phyloP scores from a whole-genome alignment of 768 basidiomycete species.

The Leucosporidium scottii region DNA sequence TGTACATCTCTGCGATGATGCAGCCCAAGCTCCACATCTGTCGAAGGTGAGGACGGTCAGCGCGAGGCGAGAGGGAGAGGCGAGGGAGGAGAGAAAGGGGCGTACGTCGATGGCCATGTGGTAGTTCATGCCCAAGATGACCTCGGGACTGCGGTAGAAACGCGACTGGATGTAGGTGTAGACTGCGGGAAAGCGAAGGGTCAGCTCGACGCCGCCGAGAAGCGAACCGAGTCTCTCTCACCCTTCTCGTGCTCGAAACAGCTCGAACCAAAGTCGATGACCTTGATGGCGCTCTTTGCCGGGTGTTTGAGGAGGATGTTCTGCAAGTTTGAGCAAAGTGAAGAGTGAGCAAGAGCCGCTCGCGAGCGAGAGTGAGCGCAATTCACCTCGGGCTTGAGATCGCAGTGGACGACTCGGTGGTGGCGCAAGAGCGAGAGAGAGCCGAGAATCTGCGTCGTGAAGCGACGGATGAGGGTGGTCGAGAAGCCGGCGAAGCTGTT shows the following conservation, averaged over 20 bases:
- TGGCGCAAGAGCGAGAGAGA: slow-evolving; percentile 89
- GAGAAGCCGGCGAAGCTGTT: slow-evolving; percentile 99
- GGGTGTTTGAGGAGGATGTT: slow-evolving; percentile 93
- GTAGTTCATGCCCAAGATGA: slow-evolving; percentile 98
- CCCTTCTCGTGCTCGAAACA: slow-evolving; percentile 97
- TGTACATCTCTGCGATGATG: slow-evolving; percentile 92
- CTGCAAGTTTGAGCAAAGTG: slow-evolving; percentile 53
- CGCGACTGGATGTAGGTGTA: slow-evolving; percentile 99
- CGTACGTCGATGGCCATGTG: slow-evolving; percentile 64
- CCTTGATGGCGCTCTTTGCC: slow-evolving; percentile 90
- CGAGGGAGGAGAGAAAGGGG: background rate
- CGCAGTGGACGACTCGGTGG: slow-evolving; percentile 96
- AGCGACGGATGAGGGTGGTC: slow-evolving; percentile 85
- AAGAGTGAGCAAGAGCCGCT: background rate
- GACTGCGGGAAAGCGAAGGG: slow-evolving; percentile 49
- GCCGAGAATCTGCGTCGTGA: slow-evolving; percentile 90
- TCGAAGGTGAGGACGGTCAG: slow-evolving; percentile 38
- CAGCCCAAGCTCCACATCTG: slow-evolving; percentile 99
- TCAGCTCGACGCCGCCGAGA: background rate
- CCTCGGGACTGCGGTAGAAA: slow-evolving; percentile 91
- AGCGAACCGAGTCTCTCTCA: slow-evolving; percentile 1
- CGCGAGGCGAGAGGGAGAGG: too few species aligned
- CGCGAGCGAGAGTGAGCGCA: slow-evolving; percentile 17
- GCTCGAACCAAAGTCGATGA: slow-evolving; percentile 97
- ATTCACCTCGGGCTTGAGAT: slow-evolving; percentile 91